Evolutionary conservation across 2,329 filamentous ascomycete genomes (phyloP).

Genomic region (Nemania sp.): DNA sequence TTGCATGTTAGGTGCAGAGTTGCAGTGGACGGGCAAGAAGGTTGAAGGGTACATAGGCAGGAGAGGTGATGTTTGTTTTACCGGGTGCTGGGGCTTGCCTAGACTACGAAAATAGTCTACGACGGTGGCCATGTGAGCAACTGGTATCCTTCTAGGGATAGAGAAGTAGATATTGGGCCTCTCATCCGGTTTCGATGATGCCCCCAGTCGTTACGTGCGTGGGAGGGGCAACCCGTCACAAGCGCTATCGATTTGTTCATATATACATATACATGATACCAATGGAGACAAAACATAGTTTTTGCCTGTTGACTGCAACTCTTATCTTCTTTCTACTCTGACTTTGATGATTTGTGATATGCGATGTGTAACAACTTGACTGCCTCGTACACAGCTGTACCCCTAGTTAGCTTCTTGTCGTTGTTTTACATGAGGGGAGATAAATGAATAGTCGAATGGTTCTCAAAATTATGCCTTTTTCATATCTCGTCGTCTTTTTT

Average conservation of each 20-base stretch:
- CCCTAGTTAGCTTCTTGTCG: no score
- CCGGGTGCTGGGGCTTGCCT: neutral
- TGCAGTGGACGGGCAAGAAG: constrained; percentile 25
- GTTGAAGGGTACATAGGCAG: constrained; percentile 2
- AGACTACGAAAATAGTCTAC: neutral
- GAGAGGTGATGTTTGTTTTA: neutral
- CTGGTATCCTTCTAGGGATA: constrained; percentile 2
- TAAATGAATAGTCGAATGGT: no score
- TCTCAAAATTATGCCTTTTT: no score
- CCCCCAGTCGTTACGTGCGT: neutral
- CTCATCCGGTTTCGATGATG: neutral
- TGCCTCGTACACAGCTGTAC: no score
- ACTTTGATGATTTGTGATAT: neutral
- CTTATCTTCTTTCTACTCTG: neutral
- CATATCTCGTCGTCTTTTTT: no score
- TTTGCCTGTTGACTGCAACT: constrained; percentile 11
- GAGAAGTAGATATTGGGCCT: constrained; percentile 6
- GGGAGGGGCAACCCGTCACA: neutral
- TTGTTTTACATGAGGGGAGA: no score
- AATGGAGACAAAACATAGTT: constrained; percentile 16
- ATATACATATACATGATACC: constrained; percentile 31
- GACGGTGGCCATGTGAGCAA: constrained; percentile 1
- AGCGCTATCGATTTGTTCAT: constrained; percentile 29
- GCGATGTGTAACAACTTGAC: no score
- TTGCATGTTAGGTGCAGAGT: constrained; percentile 37